A percentile compares a stretch with the other conserved stretches of the same genome.
phyloP scores from a whole-genome alignment of 2,329 filamentous ascomycete genomes.

The Emericellopsis cladophorae region DNA sequence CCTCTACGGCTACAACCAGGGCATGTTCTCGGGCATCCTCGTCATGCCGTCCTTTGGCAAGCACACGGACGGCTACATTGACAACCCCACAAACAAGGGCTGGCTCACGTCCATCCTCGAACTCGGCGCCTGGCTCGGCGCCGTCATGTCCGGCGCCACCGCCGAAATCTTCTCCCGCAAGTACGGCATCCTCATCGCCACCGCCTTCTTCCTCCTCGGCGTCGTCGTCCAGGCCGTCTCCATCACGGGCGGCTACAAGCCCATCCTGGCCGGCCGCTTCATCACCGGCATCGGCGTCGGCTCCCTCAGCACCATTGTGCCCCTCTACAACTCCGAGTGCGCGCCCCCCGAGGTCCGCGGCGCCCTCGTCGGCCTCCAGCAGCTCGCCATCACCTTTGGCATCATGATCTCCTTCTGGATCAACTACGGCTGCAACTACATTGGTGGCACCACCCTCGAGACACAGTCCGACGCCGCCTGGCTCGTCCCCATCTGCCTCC shows the following conservation, averaged over 20 bases:
- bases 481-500: conserved; percentile 60
- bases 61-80: background rate
- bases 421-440: conserved; percentile 33
- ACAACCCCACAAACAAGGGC: conserved; percentile 20
- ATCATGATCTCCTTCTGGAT: conserved; percentile 51
- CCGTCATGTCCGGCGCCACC: conserved; percentile 56
- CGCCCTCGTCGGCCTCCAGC: conserved; percentile 31
- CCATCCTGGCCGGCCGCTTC: conserved; percentile 60
- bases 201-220: conserved; percentile 54
- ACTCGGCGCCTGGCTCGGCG: conserved; percentile 66
- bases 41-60: background rate
- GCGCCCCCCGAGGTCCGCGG: conserved; percentile 19
- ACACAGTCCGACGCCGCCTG: conserved; percentile 56
- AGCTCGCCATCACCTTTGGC: conserved; percentile 45
- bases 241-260: conserved; percentile 37
- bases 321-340: background rate
- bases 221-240: conserved; percentile 56
- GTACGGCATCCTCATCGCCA: conserved; percentile 54
- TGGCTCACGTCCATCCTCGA: conserved; percentile 59
- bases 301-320: background rate
- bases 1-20: conserved; percentile 40
- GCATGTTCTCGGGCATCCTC: background rate
- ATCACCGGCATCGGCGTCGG: conserved; percentile 34
- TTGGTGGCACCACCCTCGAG: conserved; percentile 36
- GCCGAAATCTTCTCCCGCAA: conserved; percentile 59